Percentiles rank a stretch among this genome's conserved stretches.
phyloP scores from a whole-genome alignment of 805 yeast species.

The Teunomyces pallodes region DNA sequence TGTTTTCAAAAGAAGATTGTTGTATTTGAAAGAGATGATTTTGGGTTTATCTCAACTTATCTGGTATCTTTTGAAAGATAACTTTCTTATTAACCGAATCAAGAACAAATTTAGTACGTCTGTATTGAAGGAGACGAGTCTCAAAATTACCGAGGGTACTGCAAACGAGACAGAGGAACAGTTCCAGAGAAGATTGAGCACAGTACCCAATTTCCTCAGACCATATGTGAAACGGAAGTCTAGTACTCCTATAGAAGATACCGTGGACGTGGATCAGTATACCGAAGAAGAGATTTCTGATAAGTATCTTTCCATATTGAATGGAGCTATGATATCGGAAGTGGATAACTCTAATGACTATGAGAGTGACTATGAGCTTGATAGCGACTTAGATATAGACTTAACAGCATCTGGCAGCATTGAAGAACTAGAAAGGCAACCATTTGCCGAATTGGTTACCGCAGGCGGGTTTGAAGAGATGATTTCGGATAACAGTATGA shows the following conservation, averaged over 20 bases:
- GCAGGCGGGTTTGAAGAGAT: constrained; percentile 26
- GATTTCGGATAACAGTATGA: constrained; percentile 14
- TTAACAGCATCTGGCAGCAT: neutral
- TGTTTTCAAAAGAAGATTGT: constrained; percentile 18
- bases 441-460: constrained; percentile 20
- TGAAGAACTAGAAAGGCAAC: neutral
- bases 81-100: neutral
- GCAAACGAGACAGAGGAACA: constrained; percentile 5
- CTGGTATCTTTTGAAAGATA: constrained; percentile 11
- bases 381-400: constrained; percentile 2
- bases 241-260: neutral
- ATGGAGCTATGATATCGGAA: constrained; percentile 31
- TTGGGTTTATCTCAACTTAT: constrained; percentile 20
- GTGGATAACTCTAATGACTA: constrained; percentile 36
- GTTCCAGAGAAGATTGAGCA: constrained; percentile 5
- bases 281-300: constrained; percentile 17
- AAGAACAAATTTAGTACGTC: neutral
- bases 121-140: neutral
- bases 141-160: neutral
- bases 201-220: constrained; percentile 28
- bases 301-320: constrained; percentile 24
- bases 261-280: constrained; percentile 14
- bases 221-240: constrained; percentile 22
- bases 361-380: constrained; percentile 7
- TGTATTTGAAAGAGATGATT: constrained; percentile 19